These are phyloP conservation scores for Termitomyces sp. DNA, from an alignment of 768 basidiomycete genomes.

Conservation along the genomic window DNA sequence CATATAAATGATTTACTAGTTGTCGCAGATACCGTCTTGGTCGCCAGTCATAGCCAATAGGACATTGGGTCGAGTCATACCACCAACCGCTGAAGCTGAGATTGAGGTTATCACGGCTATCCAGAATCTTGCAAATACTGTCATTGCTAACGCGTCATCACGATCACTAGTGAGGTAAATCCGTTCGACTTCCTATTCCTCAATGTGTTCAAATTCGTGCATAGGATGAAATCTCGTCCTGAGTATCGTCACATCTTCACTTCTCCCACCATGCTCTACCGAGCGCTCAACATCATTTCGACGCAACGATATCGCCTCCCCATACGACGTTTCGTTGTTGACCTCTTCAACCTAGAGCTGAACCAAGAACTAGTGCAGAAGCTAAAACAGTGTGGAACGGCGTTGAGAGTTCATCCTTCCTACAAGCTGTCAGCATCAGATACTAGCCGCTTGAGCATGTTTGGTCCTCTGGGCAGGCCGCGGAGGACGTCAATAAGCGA, in stretches of 20 bases:
- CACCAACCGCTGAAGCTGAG: constrained; percentile 68
- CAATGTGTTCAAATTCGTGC: constrained; percentile 1
- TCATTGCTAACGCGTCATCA: constrained; percentile 93
- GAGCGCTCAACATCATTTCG: constrained; percentile 84
- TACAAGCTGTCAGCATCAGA: constrained; percentile 38
- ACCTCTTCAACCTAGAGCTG: constrained; percentile 85
- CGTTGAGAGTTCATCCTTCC: constrained; percentile 45
- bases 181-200: constrained; percentile 1
- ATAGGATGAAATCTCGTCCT: constrained; percentile 72
- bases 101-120: constrained; percentile 85
- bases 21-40: constrained; percentile 77
- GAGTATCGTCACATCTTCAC: constrained; percentile 76
- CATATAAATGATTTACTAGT: not conserved
- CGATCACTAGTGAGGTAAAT: constrained; percentile 79
- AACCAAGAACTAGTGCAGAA: constrained; percentile 56
- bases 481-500: constrained; percentile 59
- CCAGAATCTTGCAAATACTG: constrained; percentile 91
- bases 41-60: constrained; percentile 32
- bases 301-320: constrained; percentile 89
- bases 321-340: constrained; percentile 88
- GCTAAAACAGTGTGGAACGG: constrained; percentile 49
- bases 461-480: constrained; percentile 50
- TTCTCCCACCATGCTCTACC: constrained; percentile 76
- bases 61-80: constrained; percentile 49
- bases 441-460: constrained; percentile 57